Conservation (phyloP, 768 basidiomycete genomes). For the Panellus pusillus region DNA sequence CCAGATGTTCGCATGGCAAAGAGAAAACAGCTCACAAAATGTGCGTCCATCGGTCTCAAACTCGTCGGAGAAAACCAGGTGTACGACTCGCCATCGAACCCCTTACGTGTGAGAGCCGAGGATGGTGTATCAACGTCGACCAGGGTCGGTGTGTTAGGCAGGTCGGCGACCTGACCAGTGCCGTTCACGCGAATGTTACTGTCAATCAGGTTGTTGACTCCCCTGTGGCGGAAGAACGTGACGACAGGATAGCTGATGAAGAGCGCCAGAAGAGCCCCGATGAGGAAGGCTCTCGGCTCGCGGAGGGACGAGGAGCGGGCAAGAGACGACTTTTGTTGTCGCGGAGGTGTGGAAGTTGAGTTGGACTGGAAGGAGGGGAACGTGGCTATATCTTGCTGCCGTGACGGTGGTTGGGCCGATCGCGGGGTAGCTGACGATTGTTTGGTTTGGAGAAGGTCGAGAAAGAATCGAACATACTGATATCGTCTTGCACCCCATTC, state of each 20-base stretch:
- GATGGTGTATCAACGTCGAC: slow-evolving; percentile 75
- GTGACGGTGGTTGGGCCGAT: slow-evolving; percentile 2
- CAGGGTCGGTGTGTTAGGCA: slow-evolving; percentile 38
- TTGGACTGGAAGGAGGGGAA: slow-evolving; percentile 28
- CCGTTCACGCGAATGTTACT: slow-evolving; percentile 68
- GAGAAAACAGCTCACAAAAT: slow-evolving; percentile 38
- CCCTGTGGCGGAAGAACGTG: slow-evolving; percentile 43
- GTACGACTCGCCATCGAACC: slow-evolving; percentile 72
- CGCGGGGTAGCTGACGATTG: slow-evolving; percentile 29
- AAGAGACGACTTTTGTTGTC: slow-evolving; percentile 33
- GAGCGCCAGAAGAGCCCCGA: slow-evolving; percentile 61
- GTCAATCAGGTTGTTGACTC: slow-evolving; percentile 46
- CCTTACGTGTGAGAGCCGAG: slow-evolving; percentile 56
- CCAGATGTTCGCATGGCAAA: too few species aligned
- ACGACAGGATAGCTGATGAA: slow-evolving; percentile 84
- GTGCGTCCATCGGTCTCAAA: slow-evolving; percentile 67
- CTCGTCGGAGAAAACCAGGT: slow-evolving; percentile 77
- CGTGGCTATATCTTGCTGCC: slow-evolving; percentile 22
- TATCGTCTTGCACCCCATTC: slow-evolving; percentile 6
- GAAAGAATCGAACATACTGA: slow-evolving; percentile 7
- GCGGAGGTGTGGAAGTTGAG: slow-evolving; percentile 23
- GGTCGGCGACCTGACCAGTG: slow-evolving; percentile 65
- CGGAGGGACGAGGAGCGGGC: slow-evolving; percentile 41
- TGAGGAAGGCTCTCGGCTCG: slow-evolving; percentile 37
- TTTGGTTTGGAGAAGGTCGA: slow-evolving; percentile 26